These are phyloP conservation scores for Metschnikowia arizonensis DNA, from an alignment of 805 yeast genomes.

Conservation along the genomic window DNA sequence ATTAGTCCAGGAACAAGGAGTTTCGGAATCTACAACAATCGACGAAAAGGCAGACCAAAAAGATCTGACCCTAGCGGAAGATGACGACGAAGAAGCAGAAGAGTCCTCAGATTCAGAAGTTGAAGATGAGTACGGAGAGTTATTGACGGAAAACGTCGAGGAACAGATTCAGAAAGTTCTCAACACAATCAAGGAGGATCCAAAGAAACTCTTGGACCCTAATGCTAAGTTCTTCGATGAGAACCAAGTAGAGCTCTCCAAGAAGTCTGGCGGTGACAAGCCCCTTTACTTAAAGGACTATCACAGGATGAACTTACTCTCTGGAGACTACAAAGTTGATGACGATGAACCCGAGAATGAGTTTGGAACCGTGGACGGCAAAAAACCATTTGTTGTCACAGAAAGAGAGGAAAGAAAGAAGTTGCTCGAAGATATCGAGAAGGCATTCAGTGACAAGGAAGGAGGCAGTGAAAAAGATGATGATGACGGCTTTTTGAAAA, in stretches of 20 bases:
- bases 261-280: conserved; percentile 33
- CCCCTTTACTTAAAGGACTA: conserved; percentile 91
- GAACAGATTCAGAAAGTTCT: conserved; percentile 71
- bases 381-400: conserved; percentile 68
- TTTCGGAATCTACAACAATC: background rate
- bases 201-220: conserved; percentile 63
- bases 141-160: conserved; percentile 83
- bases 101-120: conserved; percentile 47
- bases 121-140: conserved; percentile 89
- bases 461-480: conserved; percentile 42
- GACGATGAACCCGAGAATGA: conserved; percentile 30
- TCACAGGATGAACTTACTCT: conserved; percentile 77
- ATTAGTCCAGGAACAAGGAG: background rate
- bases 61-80: conserved; percentile 24
- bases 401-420: conserved; percentile 71
- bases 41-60: conserved; percentile 15
- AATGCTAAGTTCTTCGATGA: conserved; percentile 70
- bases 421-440: conserved; percentile 72
- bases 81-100: conserved; percentile 31
- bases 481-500: conserved; percentile 53
- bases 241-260: conserved; percentile 37
- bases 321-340: conserved; percentile 58
- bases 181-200: conserved; percentile 63
- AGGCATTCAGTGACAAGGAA: conserved; percentile 46
- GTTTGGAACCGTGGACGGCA: conserved; percentile 44